Evolutionary conservation across 192 early-diverging fungal species (phyloP), one percentile per base, ranked within the genome.

Genomic region (Bifiguratus adelaidae): DNA sequence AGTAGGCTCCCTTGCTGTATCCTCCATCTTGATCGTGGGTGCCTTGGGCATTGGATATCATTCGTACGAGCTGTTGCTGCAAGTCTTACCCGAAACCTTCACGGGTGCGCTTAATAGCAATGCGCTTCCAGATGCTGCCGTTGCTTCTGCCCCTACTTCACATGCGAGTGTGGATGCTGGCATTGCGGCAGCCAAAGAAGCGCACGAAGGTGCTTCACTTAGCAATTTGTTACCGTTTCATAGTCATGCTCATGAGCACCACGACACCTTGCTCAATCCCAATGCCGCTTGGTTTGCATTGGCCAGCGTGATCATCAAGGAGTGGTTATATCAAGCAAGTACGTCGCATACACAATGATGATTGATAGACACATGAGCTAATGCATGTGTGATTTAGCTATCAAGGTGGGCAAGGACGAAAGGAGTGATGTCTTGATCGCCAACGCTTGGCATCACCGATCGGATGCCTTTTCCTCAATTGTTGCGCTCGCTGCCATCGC

Each of bases 361-460:
- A 16, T 32, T 38, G 27, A n/a, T 23, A 41, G 30, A 1, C n/a
- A 41, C n/a, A 15, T 32, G 25, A n/a, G 19, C 34, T 24, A 27
- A 42, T 28, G 26, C 81, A 15, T 21, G 23, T 7, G 26, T 11
- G 5, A 36, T 43, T 6, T 41, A 65, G 62, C 62, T 30, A 72
- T 82, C 59, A 67, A 70, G 41, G 78, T 88, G 5, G 88, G 74
- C 15, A 42, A 47, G 23, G 60, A 67, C 19, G 73, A 74, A 45
- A 69, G 80, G 24, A 81, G 77, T 18, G 67, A 80, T 33, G 86
- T 91, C 1, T 61, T 91, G 21, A 54, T 86, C 4, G 88, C 88
- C 13, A 91, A 91, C 60, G 88, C 88, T 41, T 91, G 83, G 65
- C 88, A 91, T 43, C 88, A 91, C 50, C 82, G 88, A 23, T 75